Evolutionary conservation across 257 asterid species (phyloP), one percentile per base, ranked within the genome.

Genomic region (Solanum virginianum): DNA sequence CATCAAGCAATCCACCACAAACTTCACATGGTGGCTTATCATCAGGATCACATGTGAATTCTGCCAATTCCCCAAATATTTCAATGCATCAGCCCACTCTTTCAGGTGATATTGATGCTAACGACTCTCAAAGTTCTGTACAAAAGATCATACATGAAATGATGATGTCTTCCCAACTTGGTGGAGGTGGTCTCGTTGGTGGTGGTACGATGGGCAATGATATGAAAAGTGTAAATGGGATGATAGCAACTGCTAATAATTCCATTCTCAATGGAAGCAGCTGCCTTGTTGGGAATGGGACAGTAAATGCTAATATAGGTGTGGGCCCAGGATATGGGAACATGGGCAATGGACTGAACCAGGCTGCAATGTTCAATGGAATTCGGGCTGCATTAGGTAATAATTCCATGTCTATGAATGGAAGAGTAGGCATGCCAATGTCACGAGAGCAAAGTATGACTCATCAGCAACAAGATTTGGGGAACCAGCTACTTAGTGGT

Each of bases 121-220:
- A 89, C 32, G 99, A 95, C 57, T 90, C 99, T 12, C 98, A 95
- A 75, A 94, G 96, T 88, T 94, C 99, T 1, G 99, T 94, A 47
- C 97, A 95, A 91, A 94, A 95, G 90, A 93, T 95, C 84, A 87
- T 95, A 88, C 95, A 92, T 1, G 94, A 93, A 65, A 92, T 95
- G 95, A 90, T 93, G 96, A 91, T 93, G 97, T 88, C 99, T n/a
- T 87, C 95, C 20, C 97, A 95, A 85, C 89, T 92, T 60, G 91
- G 87, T 59, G 95, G 91, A 66, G 91, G 89, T 75, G 88, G 95
- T 84, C 88, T 90, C 89, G 86, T 89, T 87, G 91, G 94, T 75
- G 83, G 89, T 86, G 91, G 90, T 81, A 85, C 87, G 9, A 80
- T 89, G 91, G 93, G 90, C 29, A 86, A 88, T 79, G 97, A 93